phyloP scores from a whole-genome alignment of 371 early-diverging fungal species.

The Mucor velutinosus region DNA sequence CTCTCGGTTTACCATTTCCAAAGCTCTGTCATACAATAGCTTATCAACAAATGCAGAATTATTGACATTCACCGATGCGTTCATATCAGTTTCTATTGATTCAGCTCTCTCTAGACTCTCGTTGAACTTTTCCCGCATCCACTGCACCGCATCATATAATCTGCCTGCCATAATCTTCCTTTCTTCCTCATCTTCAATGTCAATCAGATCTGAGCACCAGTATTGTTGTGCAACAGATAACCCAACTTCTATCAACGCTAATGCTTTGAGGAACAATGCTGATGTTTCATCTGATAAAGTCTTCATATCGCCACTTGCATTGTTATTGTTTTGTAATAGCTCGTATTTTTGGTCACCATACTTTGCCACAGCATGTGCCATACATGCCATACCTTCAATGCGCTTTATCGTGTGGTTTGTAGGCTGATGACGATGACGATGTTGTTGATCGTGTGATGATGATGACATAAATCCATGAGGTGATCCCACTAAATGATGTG shows the following conservation, averaged over 20 bases:
- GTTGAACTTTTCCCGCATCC: conserved; percentile 88
- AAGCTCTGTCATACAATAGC: conserved; percentile 65
- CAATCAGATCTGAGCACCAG: conserved; percentile 53
- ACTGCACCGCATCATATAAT: conserved; percentile 74
- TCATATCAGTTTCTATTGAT: conserved; percentile 30
- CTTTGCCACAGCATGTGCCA: conserved; percentile 65
- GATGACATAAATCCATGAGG: conserved; percentile 35
- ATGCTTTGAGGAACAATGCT: conserved; percentile 73
- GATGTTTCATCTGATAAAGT: conserved; percentile 64
- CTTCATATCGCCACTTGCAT: conserved; percentile 24
- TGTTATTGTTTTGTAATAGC: conserved; percentile 14
- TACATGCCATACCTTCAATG: conserved; percentile 63
- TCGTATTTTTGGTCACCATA: conserved; percentile 67
- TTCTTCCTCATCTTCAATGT: conserved; percentile 21
- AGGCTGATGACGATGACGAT: conserved; percentile 8
- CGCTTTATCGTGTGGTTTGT: conserved; percentile 35
- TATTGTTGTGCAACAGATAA: conserved; percentile 72
- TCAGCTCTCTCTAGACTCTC: conserved; percentile 82
- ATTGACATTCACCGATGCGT: not conserved
- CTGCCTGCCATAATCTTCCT: conserved; percentile 33
- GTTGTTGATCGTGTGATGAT: conserved; percentile 8
- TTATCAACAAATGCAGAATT: conserved; percentile 60
- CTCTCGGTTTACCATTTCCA: conserved; percentile 21
- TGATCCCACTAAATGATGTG: conserved; percentile 26
- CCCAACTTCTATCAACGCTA: conserved; percentile 76